Evolutionary conservation across 768 basidiomycete species (phyloP).

Genomic region (Tricholoma saponaceum): DNA sequence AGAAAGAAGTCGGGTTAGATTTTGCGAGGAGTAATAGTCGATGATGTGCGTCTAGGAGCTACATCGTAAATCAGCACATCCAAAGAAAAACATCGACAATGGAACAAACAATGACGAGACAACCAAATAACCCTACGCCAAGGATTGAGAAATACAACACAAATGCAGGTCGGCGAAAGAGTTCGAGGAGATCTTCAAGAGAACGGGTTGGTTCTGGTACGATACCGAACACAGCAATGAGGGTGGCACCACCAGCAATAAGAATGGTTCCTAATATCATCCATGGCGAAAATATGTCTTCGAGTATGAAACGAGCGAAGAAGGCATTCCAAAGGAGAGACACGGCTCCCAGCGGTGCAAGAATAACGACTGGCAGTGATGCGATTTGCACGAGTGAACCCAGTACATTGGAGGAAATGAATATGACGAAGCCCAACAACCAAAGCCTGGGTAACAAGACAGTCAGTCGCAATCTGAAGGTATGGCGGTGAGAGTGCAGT

Average conservation of each 20-base stretch:
- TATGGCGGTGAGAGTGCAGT: slow-evolving; percentile 22
- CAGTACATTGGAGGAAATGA: slow-evolving; percentile 83
- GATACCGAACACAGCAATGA: slow-evolving; percentile 90
- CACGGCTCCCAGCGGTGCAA: slow-evolving; percentile 90
- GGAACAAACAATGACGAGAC: slow-evolving; percentile 58
- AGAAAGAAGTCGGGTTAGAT: slow-evolving; percentile 18
- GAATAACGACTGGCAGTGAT: slow-evolving; percentile 89
- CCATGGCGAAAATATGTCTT: slow-evolving; percentile 80
- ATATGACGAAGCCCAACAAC: slow-evolving; percentile 82
- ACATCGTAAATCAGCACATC: slow-evolving; percentile 2
- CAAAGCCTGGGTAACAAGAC: slow-evolving; percentile 53
- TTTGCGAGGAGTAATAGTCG: slow-evolving; percentile 58
- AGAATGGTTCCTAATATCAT: slow-evolving; percentile 84
- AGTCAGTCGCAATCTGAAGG: not conserved
- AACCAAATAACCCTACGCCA: slow-evolving; percentile 51
- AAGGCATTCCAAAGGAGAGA: slow-evolving; percentile 94
- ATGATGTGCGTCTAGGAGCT: slow-evolving; percentile 60
- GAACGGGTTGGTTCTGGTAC: slow-evolving; percentile 86
- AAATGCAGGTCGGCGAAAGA: slow-evolving; percentile 77
- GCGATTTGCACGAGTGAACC: slow-evolving; percentile 92
- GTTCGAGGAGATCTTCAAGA: slow-evolving; percentile 74
- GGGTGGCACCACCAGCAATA: slow-evolving; percentile 83
- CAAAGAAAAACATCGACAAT: not conserved
- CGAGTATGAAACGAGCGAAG: slow-evolving; percentile 80
- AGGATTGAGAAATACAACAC: slow-evolving; percentile 78